These are phyloP conservation scores for sunflower (Helianthus annuus) DNA, from an alignment of 129 eudicot genomes.

Conservation along the genomic window DNA sequence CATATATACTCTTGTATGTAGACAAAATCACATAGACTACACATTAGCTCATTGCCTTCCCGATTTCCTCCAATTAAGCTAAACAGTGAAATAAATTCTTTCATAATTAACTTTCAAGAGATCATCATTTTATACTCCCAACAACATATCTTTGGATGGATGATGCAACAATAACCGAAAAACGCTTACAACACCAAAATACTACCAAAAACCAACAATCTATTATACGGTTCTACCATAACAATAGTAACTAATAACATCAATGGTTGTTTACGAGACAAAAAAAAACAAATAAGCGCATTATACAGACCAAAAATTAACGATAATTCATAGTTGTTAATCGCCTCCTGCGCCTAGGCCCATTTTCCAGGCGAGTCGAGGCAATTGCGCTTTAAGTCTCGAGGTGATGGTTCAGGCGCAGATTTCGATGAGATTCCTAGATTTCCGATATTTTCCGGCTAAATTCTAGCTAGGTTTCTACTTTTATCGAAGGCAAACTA, in stretches of 20 bases:
- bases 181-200: not conserved
- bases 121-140: not conserved
- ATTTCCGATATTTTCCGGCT: too few species aligned
- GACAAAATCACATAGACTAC: not conserved
- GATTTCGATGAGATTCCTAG: too few species aligned
- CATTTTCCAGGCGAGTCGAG: too few species aligned
- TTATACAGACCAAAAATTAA: not conserved
- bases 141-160: not conserved
- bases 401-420: too few species aligned
- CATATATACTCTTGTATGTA: slow-evolving; percentile 3
- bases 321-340: too few species aligned
- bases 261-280: not conserved
- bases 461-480: too few species aligned
- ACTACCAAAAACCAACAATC: not conserved
- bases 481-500: too few species aligned
- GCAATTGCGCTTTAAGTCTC: too few species aligned
- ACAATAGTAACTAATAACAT: not conserved
- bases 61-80: slow-evolving; percentile 3
- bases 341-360: too few species aligned
- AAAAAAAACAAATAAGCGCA: not conserved
- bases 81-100: slow-evolving; percentile 14
- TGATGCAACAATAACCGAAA: not conserved
- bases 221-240: not conserved
- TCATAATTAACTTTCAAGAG: not conserved
- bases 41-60: not conserved